Base-by-base conservation (phyloP, 179 eudicot species). In the Nepenthes alata region DNA sequence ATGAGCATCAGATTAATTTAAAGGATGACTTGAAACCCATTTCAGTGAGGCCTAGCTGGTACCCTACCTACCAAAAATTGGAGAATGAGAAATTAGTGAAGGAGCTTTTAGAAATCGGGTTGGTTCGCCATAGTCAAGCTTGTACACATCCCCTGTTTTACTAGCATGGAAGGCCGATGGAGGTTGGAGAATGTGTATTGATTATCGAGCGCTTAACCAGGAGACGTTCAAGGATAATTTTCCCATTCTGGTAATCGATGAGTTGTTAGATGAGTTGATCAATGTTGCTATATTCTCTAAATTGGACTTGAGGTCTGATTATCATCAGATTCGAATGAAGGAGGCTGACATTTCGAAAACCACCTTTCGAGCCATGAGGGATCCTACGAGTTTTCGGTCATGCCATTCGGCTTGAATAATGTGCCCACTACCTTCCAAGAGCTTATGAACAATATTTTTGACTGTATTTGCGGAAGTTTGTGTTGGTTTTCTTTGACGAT, bases 401-500 rank as follows among this genome's bases (percentile, higher is more conserved):
- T 54, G 51, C 66, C 69, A 2, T 53, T 63, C 36, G 64, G 68
- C 9, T 41, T 64, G 1, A 38, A 44, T 2, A 68, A 60, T 52
- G 65, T 62, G 1, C 62, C 70, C 0, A 35, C 68, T 1, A 58
- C 2, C 13, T 71, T 71, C 12, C 70, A 71, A 37, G 3, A 48
- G 0, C 0, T 56, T 0, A 65, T 65, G 70, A 71, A 71, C 25
- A 6, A 1, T 3, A 13, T 65, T 7, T 71, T 71, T 37, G 34
- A 7, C 25, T 15, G 3, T 12, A 2, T 2, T 12, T 58, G 15
- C 0, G 61, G 15, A 58, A 14, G 13, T 44, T 50, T 41, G 57
- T 72, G 6, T 35, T 66, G 16, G 65, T 72, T 0, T 60, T 66
- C 49, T 66, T 67, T 37, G 60, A 64, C 41, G 67, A 72, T 36